Percentiles rank a stretch among this genome's conserved stretches.
Conservation (phyloP, 768 basidiomycete species). For the Psilocybe subaeruginosa region DNA sequence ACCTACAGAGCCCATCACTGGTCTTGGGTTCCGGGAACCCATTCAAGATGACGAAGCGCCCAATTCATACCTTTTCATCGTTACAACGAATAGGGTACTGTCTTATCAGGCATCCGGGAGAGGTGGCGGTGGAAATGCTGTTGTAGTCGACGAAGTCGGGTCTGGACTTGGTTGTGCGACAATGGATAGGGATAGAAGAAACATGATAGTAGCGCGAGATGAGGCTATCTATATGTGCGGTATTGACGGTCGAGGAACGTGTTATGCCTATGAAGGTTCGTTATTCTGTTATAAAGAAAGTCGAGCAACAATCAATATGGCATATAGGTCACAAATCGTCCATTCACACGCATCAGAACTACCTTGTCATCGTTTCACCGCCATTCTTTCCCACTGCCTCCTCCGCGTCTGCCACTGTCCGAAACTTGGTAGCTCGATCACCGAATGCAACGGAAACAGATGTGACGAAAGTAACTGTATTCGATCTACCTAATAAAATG, state of each 20-base stretch:
- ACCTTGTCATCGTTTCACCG: conserved; percentile 89
- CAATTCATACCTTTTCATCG: conserved; percentile 74
- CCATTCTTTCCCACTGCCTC: conserved; percentile 71
- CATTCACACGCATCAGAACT: conserved; percentile 78
- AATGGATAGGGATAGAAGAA: conserved; percentile 72
- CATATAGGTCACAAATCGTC: conserved; percentile 71
- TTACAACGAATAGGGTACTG: conserved; percentile 84
- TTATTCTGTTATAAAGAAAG: not conserved
- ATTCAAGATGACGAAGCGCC: conserved; percentile 36
- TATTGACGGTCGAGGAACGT: conserved; percentile 78
- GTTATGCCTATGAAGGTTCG: conserved; percentile 91
- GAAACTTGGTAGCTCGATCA: conserved; percentile 66
- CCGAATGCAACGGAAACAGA: conserved; percentile 52
- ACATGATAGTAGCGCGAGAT: conserved; percentile 85
- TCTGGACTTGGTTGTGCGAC: conserved; percentile 82
- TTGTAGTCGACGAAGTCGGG: conserved; percentile 85
- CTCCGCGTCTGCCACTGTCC: conserved; percentile 73
- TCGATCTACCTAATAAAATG: conserved; percentile 92
- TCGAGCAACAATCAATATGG: not conserved
- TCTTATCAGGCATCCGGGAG: conserved; percentile 75
- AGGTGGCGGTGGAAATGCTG: conserved; percentile 65
- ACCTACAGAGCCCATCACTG: conserved; percentile 87
- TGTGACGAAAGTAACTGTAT: conserved; percentile 79
- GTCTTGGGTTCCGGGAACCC: conserved; percentile 84
- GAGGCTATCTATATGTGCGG: conserved; percentile 92